These are phyloP conservation scores for Voacanga thouarsii DNA, from an alignment of 257 asterid genomes.

Conservation along the genomic window DNA sequence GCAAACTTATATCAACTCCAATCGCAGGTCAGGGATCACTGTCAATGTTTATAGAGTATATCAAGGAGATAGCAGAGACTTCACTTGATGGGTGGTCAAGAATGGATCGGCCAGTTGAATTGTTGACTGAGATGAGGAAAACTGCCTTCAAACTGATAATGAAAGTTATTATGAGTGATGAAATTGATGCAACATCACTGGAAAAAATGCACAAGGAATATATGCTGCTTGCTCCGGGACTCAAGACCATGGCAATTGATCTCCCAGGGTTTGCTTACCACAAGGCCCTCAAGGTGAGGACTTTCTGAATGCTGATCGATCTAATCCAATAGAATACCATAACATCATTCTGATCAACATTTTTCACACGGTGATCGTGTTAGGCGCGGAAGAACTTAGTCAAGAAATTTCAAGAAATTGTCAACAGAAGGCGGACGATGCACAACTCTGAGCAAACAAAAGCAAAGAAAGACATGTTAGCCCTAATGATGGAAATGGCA, in stretches of 20 bases:
- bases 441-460: background rate
- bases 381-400: slow-evolving; percentile 12
- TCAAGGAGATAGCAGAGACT: slow-evolving; percentile 9
- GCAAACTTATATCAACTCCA: slow-evolving; percentile 13
- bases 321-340: too few relatives aligned
- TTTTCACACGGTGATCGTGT: background rate
- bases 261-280: slow-evolving; percentile 29
- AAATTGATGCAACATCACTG: slow-evolving; percentile 11
- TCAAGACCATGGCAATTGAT: slow-evolving; percentile 11
- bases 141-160: slow-evolving; percentile 8
- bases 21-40: slow-evolving; percentile 10
- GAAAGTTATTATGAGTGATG: slow-evolving; percentile 11
- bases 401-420: slow-evolving; percentile 5
- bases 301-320: background rate
- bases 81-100: slow-evolving; percentile 7
- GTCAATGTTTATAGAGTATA: slow-evolving; percentile 7
- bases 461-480: slow-evolving; percentile 11
- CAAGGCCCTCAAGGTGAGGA: slow-evolving; percentile 20
- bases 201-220: background rate
- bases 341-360: too few relatives aligned
- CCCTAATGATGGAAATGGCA: background rate
- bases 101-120: slow-evolving; percentile 5
- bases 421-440: slow-evolving; percentile 4
- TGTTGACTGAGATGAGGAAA: slow-evolving; percentile 24
- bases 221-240: slow-evolving; percentile 10